Percentiles rank a stretch among this genome's conserved stretches.
phyloP scores from a whole-genome alignment of 2,329 filamentous ascomycete species.

The Fusarium ambrosium region DNA sequence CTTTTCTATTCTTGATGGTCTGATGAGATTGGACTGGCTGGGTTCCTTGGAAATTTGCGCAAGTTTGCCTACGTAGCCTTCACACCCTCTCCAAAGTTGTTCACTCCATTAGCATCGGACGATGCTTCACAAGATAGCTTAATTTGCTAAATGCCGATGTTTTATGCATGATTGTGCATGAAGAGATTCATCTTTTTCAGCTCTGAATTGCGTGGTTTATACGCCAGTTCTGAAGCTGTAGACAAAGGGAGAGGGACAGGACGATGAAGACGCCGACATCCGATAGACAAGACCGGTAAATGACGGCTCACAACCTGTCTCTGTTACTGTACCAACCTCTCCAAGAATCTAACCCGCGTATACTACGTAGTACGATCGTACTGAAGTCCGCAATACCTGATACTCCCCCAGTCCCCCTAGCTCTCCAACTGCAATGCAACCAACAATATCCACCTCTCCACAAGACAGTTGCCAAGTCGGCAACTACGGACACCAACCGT shows the following conservation, averaged over 20 bases:
- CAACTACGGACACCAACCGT: conserved; percentile 28
- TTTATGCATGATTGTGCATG: conserved; percentile 6
- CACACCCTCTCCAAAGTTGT: background rate
- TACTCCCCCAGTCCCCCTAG: background rate
- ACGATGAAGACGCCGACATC: background rate
- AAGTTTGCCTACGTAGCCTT: background rate
- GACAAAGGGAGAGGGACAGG: background rate
- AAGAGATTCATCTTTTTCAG: background rate
- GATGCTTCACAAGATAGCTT: conserved; percentile 2
- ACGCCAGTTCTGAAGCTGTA: background rate
- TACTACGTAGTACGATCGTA: background rate
- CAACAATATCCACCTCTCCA: background rate
- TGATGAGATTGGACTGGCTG: background rate
- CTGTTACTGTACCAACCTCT: background rate
- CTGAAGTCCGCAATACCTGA: background rate
- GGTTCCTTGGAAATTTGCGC: background rate
- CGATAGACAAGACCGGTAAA: background rate
- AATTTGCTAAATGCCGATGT: background rate
- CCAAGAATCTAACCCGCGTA: background rate
- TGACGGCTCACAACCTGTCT: background rate
- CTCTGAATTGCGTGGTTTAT: background rate
- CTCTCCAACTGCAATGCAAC: conserved; percentile 5
- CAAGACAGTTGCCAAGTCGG: conserved; percentile 34
- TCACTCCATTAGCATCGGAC: background rate
- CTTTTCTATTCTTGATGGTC: background rate